Evolutionary conservation across 768 basidiomycete species (phyloP).

Genomic region (Pulveroboletus ravenelii): DNA sequence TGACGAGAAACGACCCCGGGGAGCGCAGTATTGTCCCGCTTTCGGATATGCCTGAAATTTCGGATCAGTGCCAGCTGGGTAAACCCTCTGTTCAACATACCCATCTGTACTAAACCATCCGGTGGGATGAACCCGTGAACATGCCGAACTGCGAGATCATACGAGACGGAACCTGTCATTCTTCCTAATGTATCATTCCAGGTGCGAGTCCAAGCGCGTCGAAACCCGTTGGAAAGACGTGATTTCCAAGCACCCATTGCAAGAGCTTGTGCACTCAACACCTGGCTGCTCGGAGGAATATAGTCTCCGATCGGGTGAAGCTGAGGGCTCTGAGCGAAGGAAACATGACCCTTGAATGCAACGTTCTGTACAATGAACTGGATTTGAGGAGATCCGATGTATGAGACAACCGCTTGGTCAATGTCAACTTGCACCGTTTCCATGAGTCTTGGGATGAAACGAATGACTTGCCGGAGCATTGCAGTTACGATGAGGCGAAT

Average conservation of each 20-base stretch:
- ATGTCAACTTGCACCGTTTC: slow-evolving; percentile 67
- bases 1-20: slow-evolving; percentile 42
- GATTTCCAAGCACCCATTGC: slow-evolving; percentile 60
- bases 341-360: slow-evolving; percentile 49
- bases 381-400: slow-evolving; percentile 47
- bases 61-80: neutral
- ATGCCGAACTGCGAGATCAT: slow-evolving; percentile 46
- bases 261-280: slow-evolving; percentile 34
- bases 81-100: slow-evolving; percentile 22
- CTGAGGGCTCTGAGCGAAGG: slow-evolving; percentile 49
- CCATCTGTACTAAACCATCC: slow-evolving; percentile 15
- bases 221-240: slow-evolving; percentile 54
- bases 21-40: slow-evolving; percentile 40
- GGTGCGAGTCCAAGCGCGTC: slow-evolving; percentile 62
- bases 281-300: slow-evolving; percentile 11
- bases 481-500: slow-evolving; percentile 53
- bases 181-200: slow-evolving; percentile 67
- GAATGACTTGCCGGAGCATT: slow-evolving; percentile 53
- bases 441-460: slow-evolving; percentile 62
- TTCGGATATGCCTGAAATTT: slow-evolving; percentile 18
- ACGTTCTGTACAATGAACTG: slow-evolving; percentile 49
- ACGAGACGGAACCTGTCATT: slow-evolving; percentile 51
- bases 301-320: slow-evolving; percentile 9
- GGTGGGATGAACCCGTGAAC: slow-evolving; percentile 41
- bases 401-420: slow-evolving; percentile 48